These are phyloP conservation scores for Schwanniomyces vanrijiae DNA, from an alignment of 805 yeast genomes.

Conservation along the genomic window DNA sequence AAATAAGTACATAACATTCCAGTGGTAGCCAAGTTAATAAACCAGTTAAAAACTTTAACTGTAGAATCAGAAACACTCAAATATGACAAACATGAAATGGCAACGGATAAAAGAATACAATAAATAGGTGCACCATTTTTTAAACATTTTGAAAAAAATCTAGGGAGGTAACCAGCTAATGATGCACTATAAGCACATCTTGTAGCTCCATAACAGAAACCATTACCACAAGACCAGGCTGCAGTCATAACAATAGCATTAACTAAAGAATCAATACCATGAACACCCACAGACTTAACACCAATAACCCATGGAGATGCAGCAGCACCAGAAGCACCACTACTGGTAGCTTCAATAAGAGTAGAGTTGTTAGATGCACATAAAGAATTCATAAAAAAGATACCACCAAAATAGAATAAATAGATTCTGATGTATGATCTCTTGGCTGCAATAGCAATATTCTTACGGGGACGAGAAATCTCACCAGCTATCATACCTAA, in stretches of 20 bases:
- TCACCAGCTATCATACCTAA: conserved; percentile 76
- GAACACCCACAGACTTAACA: conserved; percentile 61
- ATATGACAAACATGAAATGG: conserved; percentile 60
- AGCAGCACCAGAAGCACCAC: conserved; percentile 60
- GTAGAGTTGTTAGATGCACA: conserved; percentile 58
- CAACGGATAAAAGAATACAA: conserved; percentile 50
- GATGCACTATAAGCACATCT: conserved; percentile 73
- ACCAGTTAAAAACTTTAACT: conserved; percentile 34
- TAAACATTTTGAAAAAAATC: conserved; percentile 61
- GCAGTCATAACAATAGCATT: conserved; percentile 76
- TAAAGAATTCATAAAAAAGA: conserved; percentile 65
- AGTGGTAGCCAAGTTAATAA: conserved; percentile 36
- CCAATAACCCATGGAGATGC: conserved; percentile 82
- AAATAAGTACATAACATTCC: conserved; percentile 73
- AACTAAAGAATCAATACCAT: conserved; percentile 68
- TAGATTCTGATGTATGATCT: conserved; percentile 68
- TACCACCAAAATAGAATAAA: conserved; percentile 60
- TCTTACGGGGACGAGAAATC: conserved; percentile 60
- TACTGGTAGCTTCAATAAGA: conserved; percentile 50
- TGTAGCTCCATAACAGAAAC: conserved; percentile 74
- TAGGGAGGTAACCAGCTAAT: conserved; percentile 73
- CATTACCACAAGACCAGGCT: conserved; percentile 79
- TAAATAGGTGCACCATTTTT: conserved; percentile 70
- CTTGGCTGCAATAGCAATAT: conserved; percentile 70
- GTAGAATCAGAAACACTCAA: conserved; percentile 28